These are phyloP conservation scores for Trichoderma brevicompactum DNA, from an alignment of 2,329 filamentous ascomycete genomes.

Conservation along the genomic window DNA sequence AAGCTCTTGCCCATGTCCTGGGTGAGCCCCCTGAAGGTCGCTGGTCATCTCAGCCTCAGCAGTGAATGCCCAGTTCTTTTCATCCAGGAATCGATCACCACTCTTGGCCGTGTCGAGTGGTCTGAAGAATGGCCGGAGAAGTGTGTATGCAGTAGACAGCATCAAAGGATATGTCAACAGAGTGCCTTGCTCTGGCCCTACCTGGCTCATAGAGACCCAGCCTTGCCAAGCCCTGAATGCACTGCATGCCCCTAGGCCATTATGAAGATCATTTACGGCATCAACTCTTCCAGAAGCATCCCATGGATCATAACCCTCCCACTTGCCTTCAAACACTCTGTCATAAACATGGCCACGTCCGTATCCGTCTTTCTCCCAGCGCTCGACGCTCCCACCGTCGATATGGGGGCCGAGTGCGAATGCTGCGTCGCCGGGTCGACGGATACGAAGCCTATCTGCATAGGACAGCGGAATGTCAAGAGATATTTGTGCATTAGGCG, in stretches of 20 bases:
- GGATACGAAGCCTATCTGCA: conserved; percentile 72
- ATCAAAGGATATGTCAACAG: conserved; percentile 81
- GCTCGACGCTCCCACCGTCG: conserved; percentile 74
- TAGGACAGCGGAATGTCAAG: conserved; percentile 65
- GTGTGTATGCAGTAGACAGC: conserved; percentile 76
- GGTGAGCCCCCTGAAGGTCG: conserved; percentile 71
- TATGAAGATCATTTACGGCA: conserved; percentile 75
- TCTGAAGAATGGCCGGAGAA: conserved; percentile 84
- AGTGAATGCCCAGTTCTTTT: conserved; percentile 64
- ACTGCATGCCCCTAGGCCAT: conserved; percentile 78
- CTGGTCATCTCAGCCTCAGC: conserved; percentile 52
- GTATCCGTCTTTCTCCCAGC: conserved; percentile 74
- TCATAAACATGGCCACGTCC: conserved; percentile 71
- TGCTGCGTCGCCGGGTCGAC: conserved; percentile 69
- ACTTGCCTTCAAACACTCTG: conserved; percentile 70
- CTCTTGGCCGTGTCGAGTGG: conserved; percentile 41
- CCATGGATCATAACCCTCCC: conserved; percentile 84
- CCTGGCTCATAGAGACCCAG: conserved; percentile 81
- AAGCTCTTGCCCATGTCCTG: conserved; percentile 72
- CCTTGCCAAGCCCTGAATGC: conserved; percentile 91
- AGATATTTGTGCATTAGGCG: conserved; percentile 54
- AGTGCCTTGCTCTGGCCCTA: conserved; percentile 75
- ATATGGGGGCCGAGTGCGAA: conserved; percentile 76
- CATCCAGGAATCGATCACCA: conserved; percentile 49
- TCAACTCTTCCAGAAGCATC: conserved; percentile 71